phyloP scores from a whole-genome alignment of 2,329 filamentous ascomycete genomes.

The Bipolaris oryzae region DNA sequence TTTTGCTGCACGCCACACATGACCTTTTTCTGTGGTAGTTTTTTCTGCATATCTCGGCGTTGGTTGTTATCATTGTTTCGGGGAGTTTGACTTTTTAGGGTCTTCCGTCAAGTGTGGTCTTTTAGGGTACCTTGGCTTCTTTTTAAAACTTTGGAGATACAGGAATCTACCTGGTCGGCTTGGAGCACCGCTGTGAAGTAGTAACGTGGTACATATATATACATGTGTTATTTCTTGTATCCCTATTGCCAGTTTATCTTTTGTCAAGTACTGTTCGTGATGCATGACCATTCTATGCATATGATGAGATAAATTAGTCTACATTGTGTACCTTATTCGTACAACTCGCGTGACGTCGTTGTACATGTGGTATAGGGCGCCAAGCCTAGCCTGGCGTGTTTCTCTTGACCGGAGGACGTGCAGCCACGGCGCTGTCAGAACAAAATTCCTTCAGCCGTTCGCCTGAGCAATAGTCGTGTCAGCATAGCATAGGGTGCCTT shows the following conservation, averaged over 20 bases:
- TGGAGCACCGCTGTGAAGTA: neutral
- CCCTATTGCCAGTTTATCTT: neutral
- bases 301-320: no score
- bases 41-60: constrained; percentile 17
- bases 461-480: constrained; percentile 9
- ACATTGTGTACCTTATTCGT: no score
- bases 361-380: constrained; percentile 10
- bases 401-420: constrained; percentile 20
- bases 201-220: constrained; percentile 1
- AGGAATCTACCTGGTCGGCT: neutral
- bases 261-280: neutral
- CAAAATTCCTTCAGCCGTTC: constrained; percentile 8
- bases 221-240: neutral
- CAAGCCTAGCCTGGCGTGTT: constrained; percentile 11
- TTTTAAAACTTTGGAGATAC: neutral
- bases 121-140: neutral
- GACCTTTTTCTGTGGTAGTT: neutral
- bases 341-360: constrained; percentile 14
- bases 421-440: constrained; percentile 2
- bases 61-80: neutral
- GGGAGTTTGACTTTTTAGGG: neutral
- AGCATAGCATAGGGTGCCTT: neutral
- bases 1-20: constrained; percentile 2
- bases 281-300: neutral
- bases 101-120: neutral